phyloP scores from a whole-genome alignment of 306 rosid genomes.

The Dalbergia cultrata region DNA sequence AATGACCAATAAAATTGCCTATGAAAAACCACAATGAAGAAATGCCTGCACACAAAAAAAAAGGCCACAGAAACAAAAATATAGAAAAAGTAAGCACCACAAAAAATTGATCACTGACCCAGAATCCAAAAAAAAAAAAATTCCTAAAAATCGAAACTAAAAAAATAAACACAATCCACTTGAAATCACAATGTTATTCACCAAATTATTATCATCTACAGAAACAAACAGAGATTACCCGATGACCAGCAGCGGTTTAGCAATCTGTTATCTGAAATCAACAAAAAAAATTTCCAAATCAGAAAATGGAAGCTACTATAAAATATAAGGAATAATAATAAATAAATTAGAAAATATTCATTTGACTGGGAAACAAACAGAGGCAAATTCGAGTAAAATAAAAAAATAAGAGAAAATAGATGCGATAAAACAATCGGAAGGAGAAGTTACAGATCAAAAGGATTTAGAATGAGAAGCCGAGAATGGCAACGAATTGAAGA shows the following conservation, averaged over 20 bases:
- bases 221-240: neutral
- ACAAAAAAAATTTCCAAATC: constrained; percentile 1
- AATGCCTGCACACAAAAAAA: constrained; percentile 55
- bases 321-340: neutral
- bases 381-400: too few species aligned
- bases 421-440: too few species aligned
- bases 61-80: constrained; percentile 25
- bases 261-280: constrained; percentile 18
- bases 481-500: too few species aligned
- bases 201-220: neutral
- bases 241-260: constrained; percentile 18
- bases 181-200: constrained; percentile 45
- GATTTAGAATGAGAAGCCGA: too few species aligned
- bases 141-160: constrained; percentile 33
- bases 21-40: constrained; percentile 45
- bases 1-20: constrained; percentile 39
- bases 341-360: neutral
- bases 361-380: too few species aligned
- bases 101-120: neutral
- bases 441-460: too few species aligned
- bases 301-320: constrained; percentile 10
- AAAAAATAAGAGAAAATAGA: too few species aligned
- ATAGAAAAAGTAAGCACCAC: constrained; percentile 28
- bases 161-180: neutral
- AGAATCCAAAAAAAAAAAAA: constrained; percentile 15